Evolutionary conservation across 495 filamentous ascomycete species (phyloP).

Genomic region (Tuber microsphaerosporum): DNA sequence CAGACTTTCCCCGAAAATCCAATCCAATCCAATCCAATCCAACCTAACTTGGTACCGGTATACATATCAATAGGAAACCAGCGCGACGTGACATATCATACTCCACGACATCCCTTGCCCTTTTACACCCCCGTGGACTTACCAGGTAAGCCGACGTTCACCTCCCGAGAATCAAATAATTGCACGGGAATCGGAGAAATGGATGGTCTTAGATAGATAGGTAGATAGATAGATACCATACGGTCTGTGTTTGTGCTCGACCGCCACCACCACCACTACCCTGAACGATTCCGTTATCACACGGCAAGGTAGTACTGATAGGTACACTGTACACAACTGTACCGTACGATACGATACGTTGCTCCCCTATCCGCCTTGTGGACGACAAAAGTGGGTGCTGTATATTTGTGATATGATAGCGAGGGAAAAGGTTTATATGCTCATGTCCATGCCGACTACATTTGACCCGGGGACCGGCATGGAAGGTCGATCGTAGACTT

Average conservation of each 20-base stretch:
- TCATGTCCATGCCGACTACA: background rate
- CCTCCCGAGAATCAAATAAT: conserved; percentile 1
- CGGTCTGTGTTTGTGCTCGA: background rate
- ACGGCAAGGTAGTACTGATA: background rate
- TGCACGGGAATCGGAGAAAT: background rate
- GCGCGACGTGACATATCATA: background rate
- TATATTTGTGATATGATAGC: background rate
- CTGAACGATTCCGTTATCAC: background rate
- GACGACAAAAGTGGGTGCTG: background rate
- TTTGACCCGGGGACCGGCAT: conserved; percentile 2
- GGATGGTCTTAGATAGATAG: background rate
- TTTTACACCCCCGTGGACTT: background rate
- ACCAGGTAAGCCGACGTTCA: background rate
- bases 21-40: background rate
- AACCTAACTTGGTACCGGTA: background rate
- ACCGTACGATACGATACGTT: background rate
- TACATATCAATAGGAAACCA: background rate
- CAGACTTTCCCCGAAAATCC: background rate
- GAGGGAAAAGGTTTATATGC: background rate
- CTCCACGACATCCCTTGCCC: background rate
- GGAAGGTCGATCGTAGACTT: background rate
- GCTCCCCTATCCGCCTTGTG: background rate
- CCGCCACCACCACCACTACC: background rate
- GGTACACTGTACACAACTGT: too few relatives aligned
- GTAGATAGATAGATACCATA: background rate